phyloP scores from a whole-genome alignment of 495 filamentous ascomycete species.

The Penicillium turbatum region DNA sequence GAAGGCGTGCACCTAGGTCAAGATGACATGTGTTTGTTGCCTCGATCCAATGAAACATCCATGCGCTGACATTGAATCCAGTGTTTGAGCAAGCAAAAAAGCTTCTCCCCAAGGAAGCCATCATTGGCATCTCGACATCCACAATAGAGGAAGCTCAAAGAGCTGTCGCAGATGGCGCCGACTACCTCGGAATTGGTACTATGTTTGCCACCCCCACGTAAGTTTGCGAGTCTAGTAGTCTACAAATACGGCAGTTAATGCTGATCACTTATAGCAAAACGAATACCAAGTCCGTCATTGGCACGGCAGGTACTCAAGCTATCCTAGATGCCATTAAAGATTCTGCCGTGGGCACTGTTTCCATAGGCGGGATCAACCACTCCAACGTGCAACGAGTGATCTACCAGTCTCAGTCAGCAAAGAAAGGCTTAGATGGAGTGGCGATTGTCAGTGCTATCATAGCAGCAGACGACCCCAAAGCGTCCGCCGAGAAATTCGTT shows the following conservation, averaged over 20 bases:
- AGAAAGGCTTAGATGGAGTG: constrained; percentile 66
- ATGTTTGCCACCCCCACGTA: constrained; percentile 82
- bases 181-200: constrained; percentile 87
- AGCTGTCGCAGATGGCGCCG: constrained; percentile 67
- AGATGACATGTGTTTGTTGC: constrained; percentile 75
- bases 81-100: constrained; percentile 57
- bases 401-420: constrained; percentile 52
- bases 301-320: constrained; percentile 66
- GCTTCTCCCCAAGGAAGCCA: constrained; percentile 66
- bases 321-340: constrained; percentile 58
- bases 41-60: not conserved
- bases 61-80: not conserved
- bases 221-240: constrained; percentile 11
- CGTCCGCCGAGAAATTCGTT: constrained; percentile 53
- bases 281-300: constrained; percentile 79
- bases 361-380: constrained; percentile 84
- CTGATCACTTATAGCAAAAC: constrained; percentile 39
- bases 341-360: constrained; percentile 56
- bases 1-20: constrained; percentile 95
- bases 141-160: constrained; percentile 60
- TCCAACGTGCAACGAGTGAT: constrained; percentile 70
- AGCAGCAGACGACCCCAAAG: constrained; percentile 59
- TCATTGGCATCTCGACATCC: constrained; percentile 69
- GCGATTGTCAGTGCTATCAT: constrained; percentile 91
- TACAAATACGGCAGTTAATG: not conserved